Base-by-base conservation (phyloP, 805 yeast species). In the Metschnikowia gelsemii region DNA sequence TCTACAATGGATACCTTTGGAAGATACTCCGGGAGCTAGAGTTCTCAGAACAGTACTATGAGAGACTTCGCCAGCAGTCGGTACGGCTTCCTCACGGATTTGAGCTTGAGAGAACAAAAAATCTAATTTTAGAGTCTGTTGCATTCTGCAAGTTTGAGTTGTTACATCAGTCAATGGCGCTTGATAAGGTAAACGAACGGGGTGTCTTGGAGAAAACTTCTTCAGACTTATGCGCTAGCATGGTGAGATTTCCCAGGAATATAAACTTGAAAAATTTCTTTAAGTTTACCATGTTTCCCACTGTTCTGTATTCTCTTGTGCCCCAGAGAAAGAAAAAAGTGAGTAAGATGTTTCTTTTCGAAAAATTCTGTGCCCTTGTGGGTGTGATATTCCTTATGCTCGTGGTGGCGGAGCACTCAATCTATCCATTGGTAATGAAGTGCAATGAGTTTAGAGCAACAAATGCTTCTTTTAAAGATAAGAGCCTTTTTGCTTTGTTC, bases 1-100 rank as follows among this genome's bases (percentile, higher is more conserved):
- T 86, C 56, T 93, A 82, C 66, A 90, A 90, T 57, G 99, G 98
- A 0, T 88, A 91, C 59, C 66, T 93, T 45, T 87, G 95, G 89
- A 65, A 61, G 24, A 77, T 83, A 32, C 54, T 60, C 17, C 62
- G 67, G 12, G 91, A 86, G 55, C 64, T 83, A 32, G 52, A 68
- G 2, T 74, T 69, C 43, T 76, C 87, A 0, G 64, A 64, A 41
- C 54, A 46, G 2, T 72, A 72, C 35, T 51, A 79, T 31, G 33
- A 40, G 11, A 33, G 40, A 12, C 32, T 50, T 13, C 27, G 46
- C 13, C 23, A 36, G 4, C 24, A 35, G 7, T 9, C 35, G 2
- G 66, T 70, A 14, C 70, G 70, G 37, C 61, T 70, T 29, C 65
- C 67, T 5, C 44, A 43, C 4, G 55, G 55, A 18, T 61, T 57